Base-by-base conservation (phyloP, 1,284 basidiomycete species). In the Tremellales sp. region DNA sequence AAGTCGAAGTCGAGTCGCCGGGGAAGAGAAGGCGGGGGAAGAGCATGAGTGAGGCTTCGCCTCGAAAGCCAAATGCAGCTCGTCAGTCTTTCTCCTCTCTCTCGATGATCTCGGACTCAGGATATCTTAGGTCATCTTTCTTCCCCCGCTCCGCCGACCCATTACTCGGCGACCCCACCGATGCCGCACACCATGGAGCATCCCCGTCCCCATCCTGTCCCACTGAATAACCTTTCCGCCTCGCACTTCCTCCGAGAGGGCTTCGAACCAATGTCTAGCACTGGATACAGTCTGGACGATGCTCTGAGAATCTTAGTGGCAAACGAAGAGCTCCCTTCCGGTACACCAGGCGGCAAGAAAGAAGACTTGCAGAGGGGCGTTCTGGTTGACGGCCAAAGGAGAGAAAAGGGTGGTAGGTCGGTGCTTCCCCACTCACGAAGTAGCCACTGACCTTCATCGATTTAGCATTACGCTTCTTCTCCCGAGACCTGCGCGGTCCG, bases 401-500 rank as follows among this genome's bases (percentile, higher is more conserved):
- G 46, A 32, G 53, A 60, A 40, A 55, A 54, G 29, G 53, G 46
- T 19, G 56, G 60, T 61, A 25, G 52, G 59, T 31, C 1, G n/a
- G n/a, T n/a, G 8, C 13, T 5, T 9, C 16, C 25, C 10, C 13
- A 26, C 7, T 29, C 16, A n/a, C 31, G 13, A 4, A 42, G 40
- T 46, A 51, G 29, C 47, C 47, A 24, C 18, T 39, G 13, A 25
- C 26, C 19, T 18, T 24, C 8, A 31, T n/a, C 21, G 1, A 14
- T n/a, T n/a, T 19, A 62, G 60, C 57, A 6, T 48, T 57, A 8
- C 54, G 60, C 1, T 58, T 63, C 54, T 65, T 65, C 54, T 65
- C 60, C 6, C 50, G 63, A 27, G 63, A 65, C 43, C 57, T 53
- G 32, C 61, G 61, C 34, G 31, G 44, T 13, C 47, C 48, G 26